phyloP scores from a whole-genome alignment of 352 stramenopile species.

The Globisporangium alternatum region DNA sequence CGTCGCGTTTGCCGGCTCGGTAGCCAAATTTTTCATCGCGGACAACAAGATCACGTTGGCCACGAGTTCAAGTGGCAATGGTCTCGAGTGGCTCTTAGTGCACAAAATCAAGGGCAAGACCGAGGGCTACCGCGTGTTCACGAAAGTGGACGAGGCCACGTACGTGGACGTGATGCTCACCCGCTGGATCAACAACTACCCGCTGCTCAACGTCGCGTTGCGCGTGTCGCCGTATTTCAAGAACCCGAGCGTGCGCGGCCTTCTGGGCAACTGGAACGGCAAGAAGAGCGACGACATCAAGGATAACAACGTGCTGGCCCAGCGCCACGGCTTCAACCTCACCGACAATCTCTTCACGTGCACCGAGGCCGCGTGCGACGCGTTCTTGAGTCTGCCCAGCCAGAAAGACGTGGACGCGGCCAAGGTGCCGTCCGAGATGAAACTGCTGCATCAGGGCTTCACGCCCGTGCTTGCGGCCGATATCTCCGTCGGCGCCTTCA shows the following conservation, averaged over 20 bases:
- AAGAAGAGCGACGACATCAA: conserved; percentile 23
- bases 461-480: neutral
- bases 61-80: conserved; percentile 19
- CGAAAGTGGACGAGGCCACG: conserved; percentile 20
- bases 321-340: conserved; percentile 20
- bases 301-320: conserved; percentile 17
- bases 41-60: conserved; percentile 22
- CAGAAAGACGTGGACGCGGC: conserved; percentile 25
- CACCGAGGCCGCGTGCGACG: conserved; percentile 15
- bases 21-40: conserved; percentile 28
- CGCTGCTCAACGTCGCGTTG: conserved; percentile 28
- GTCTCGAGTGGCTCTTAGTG: conserved; percentile 26
- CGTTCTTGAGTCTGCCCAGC: conserved; percentile 16
- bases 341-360: conserved; percentile 31
- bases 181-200: conserved; percentile 25
- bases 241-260: conserved; percentile 17
- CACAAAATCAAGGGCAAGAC: conserved; percentile 19
- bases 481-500: conserved; percentile 9
- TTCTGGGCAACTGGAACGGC: conserved; percentile 34
- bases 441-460: conserved; percentile 10
- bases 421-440: conserved; percentile 1
- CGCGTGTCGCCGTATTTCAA: conserved; percentile 28
- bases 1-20: conserved; percentile 26
- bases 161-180: conserved; percentile 31
- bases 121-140: conserved; percentile 31